These are phyloP conservation scores for Neophaeococcomyces mojaviensis DNA, from an alignment of 2,329 filamentous ascomycete species.

Conservation along the genomic window DNA sequence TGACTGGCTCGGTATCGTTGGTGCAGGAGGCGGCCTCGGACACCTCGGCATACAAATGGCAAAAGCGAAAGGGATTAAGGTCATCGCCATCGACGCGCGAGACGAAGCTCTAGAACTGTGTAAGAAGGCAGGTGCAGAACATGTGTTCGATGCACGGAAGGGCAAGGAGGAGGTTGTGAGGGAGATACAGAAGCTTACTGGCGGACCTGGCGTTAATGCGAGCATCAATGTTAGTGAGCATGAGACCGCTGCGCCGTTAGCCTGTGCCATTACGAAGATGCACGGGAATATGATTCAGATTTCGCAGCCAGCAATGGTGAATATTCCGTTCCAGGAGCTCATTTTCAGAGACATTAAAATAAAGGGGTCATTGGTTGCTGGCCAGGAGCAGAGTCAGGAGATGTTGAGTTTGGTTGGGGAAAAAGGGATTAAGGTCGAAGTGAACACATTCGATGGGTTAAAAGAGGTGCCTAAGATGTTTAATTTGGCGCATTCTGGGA, in stretches of 20 bases:
- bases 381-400: slow-evolving; percentile 36
- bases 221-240: slow-evolving; percentile 51
- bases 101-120: slow-evolving; percentile 47
- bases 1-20: slow-evolving; percentile 40
- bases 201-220: slow-evolving; percentile 44
- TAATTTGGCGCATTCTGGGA: slow-evolving; percentile 44
- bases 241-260: slow-evolving; percentile 41
- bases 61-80: slow-evolving; percentile 42
- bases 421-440: slow-evolving; percentile 43
- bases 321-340: slow-evolving; percentile 39
- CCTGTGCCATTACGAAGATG: slow-evolving; percentile 51
- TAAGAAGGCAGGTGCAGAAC: slow-evolving; percentile 42
- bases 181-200: slow-evolving; percentile 42
- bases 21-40: slow-evolving; percentile 46
- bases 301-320: slow-evolving; percentile 40
- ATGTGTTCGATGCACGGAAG: slow-evolving; percentile 45
- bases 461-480: slow-evolving; percentile 46
- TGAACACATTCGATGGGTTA: slow-evolving; percentile 46
- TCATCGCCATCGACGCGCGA: slow-evolving; percentile 49
- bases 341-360: slow-evolving; percentile 49
- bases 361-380: slow-evolving; percentile 40
- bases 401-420: slow-evolving; percentile 44
- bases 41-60: slow-evolving; percentile 49
- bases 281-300: slow-evolving; percentile 54
- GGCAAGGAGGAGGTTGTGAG: slow-evolving; percentile 43